Percentiles rank a stretch among this genome's conserved stretches.
phyloP scores from a whole-genome alignment of 257 asterid genomes.

The Mitragyna speciosa region DNA sequence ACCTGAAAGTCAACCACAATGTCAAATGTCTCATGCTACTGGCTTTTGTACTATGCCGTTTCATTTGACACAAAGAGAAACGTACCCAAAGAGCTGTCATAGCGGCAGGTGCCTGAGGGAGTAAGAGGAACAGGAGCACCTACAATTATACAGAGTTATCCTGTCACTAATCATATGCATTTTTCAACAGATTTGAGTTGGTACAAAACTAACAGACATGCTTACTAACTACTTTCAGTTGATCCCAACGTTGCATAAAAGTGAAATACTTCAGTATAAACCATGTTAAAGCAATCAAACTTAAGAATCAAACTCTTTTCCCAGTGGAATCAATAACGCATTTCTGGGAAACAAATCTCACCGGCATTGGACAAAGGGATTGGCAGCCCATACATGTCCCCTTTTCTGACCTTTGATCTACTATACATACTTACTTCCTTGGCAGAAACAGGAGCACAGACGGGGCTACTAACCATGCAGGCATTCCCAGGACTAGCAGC shows the following conservation, averaged over 20 bases:
- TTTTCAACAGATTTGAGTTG: background rate
- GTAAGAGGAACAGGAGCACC: slow-evolving; percentile 85
- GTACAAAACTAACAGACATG: background rate
- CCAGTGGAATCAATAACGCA: no score
- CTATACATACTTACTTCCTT: slow-evolving; percentile 64
- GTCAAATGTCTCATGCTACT: background rate
- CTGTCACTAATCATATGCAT: background rate
- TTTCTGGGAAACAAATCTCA: slow-evolving; percentile 38
- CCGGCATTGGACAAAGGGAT: slow-evolving; percentile 66
- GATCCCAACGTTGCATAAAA: background rate
- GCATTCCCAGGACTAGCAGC: slow-evolving; percentile 52
- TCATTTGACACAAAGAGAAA: background rate
- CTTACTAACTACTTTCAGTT: background rate
- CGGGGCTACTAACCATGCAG: slow-evolving; percentile 48
- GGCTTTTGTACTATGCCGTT: background rate
- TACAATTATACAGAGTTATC: slow-evolving; percentile 36
- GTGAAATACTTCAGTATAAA: background rate
- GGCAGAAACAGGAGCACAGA: slow-evolving; percentile 66
- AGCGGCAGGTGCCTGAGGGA: slow-evolving; percentile 93
- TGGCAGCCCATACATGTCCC: slow-evolving; percentile 53
- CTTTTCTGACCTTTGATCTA: slow-evolving; percentile 65
- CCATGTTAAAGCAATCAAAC: background rate
- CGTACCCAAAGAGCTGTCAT: slow-evolving; percentile 82
- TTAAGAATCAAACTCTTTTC: background rate
- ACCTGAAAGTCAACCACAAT: slow-evolving; percentile 31